Evolutionary conservation across 257 asterid genomes (phyloP).

Genomic region (Galeopsis tetrahit): DNA sequence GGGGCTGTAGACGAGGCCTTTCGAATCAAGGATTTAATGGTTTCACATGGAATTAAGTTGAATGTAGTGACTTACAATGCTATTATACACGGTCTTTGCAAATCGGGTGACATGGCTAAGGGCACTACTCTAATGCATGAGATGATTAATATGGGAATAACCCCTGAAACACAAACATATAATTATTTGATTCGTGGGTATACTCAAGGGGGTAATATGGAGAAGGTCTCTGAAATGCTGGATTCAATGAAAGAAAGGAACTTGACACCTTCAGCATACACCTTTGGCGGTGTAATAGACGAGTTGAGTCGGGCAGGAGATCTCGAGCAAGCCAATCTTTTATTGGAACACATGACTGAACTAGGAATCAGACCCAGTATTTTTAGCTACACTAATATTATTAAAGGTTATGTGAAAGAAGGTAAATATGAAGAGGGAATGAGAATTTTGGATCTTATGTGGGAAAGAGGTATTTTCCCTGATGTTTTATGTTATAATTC

Average conservation of each 20-base stretch:
- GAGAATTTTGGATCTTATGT: slow-evolving; percentile 63
- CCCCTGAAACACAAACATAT: slow-evolving; percentile 69
- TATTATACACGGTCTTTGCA: slow-evolving; percentile 67
- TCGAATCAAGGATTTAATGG: slow-evolving; percentile 64
- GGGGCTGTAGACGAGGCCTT: slow-evolving; percentile 68
- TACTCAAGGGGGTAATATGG: slow-evolving; percentile 53
- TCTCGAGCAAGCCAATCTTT: slow-evolving; percentile 55
- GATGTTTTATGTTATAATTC: slow-evolving; percentile 79
- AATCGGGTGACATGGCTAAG: slow-evolving; percentile 61
- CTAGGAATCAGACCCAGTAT: slow-evolving; percentile 63
- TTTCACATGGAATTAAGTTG: slow-evolving; percentile 59
- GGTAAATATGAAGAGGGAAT: slow-evolving; percentile 73
- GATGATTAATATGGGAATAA: slow-evolving; percentile 63
- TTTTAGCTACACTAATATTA: slow-evolving; percentile 56
- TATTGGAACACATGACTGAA: slow-evolving; percentile 57
- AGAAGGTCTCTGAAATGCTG: slow-evolving; percentile 63
- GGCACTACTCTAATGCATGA: slow-evolving; percentile 58
- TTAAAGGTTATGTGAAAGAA: slow-evolving; percentile 61
- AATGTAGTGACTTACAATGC: slow-evolving; percentile 67
- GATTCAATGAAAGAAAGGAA: slow-evolving; percentile 70
- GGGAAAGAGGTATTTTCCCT: slow-evolving; percentile 65
- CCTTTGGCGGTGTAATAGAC: slow-evolving; percentile 60
- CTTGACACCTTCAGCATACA: slow-evolving; percentile 66
- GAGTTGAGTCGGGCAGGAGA: slow-evolving; percentile 65
- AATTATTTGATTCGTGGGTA: slow-evolving; percentile 68